Base-by-base conservation (phyloP, 2,329 filamentous ascomycete genomes). In the Lasiodiplodia gonubiensis region DNA sequence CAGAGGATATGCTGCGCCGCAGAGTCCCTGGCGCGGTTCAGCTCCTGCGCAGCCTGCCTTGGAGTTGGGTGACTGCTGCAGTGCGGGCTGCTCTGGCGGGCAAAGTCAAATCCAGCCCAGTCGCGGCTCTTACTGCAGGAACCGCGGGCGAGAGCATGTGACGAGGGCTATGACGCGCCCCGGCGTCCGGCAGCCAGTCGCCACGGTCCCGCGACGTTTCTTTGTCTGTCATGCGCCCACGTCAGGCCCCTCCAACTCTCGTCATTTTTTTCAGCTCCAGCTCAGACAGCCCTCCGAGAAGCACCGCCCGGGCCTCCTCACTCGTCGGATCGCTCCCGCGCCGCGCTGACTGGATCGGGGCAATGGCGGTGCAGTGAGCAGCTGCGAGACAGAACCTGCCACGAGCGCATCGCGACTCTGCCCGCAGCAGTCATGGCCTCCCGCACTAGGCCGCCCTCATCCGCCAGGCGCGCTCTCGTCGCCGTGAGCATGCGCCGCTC, bases 161-260 rank as follows among this genome's bases (percentile, higher is more conserved):
- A 61, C 57, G 25, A 8, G 42, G 12, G 39, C 42, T 39, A 61
- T 61, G 57, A 49, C 57, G 55, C 55, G 54, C 35, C 5, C 53
- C 21, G 27, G 51, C 51, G 8, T n/a, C 25, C 27, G 11, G 23
- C 53, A 12, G 52, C 51, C 51, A 18, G 27, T 54, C 52, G 52
- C 52, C 27, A 54, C 52, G n/a, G 27, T 16, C 25, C 52, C 30
- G 52, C 52, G 52, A 54, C 55, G 55, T 46, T 46, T 59, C 55
- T 59, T 25, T 59, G 55, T 46, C 57, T 61, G 57, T 61, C 57
- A 61, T 61, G 57, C 57, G 57, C 57, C 57, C 57, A 61, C 57
- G 57, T 61, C 57, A 61, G 57, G 57, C 57, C 57, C 30, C 39
- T 33, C 57, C 39, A 49, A 33, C 57, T 61, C 57, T 61, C 57